A percentile compares a stretch with the other conserved stretches of the same genome.
Evolutionary conservation across 1,139 yeast genomes (phyloP).

Genomic region (Waltiozyma sp.): DNA sequence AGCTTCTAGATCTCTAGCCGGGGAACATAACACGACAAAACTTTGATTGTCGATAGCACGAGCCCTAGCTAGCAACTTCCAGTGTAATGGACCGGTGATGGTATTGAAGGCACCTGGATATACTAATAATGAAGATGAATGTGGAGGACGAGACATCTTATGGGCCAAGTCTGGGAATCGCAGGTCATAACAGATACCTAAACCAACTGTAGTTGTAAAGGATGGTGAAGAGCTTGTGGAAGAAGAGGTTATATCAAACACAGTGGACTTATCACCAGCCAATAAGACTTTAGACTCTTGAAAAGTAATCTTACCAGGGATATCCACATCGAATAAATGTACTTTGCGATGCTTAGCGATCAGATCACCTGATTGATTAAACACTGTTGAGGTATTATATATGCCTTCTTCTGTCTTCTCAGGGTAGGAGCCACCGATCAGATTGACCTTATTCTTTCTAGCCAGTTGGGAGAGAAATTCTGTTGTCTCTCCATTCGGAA

Average conservation of each 20-base stretch:
- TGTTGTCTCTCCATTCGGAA: no score
- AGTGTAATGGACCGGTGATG: conserved; percentile 84
- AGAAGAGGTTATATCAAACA: no score
- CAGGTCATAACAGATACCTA: conserved; percentile 78
- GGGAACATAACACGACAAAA: conserved; percentile 77
- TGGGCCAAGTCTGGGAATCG: conserved; percentile 79
- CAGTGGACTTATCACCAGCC: conserved; percentile 40
- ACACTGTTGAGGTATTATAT: conserved; percentile 70
- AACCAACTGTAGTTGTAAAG: conserved; percentile 48
- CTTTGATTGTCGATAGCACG: conserved; percentile 85
- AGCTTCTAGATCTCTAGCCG: conserved; percentile 66
- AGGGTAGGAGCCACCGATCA: no score
- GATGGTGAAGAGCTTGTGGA: conserved; percentile 38
- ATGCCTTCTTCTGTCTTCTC: no score
- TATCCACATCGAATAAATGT: conserved; percentile 83
- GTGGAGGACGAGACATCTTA: conserved; percentile 36
- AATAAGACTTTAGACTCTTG: conserved; percentile 63
- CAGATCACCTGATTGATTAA: conserved; percentile 53
- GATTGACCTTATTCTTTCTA: no score
- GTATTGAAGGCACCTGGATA: conserved; percentile 91
- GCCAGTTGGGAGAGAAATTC: no score
- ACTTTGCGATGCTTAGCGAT: conserved; percentile 67
- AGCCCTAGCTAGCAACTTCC: conserved; percentile 70
- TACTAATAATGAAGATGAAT: conserved; percentile 70
- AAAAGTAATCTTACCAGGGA: conserved; percentile 60